Base-by-base conservation (phyloP, 495 filamentous ascomycete genomes). In the Penicillium lagena region DNA sequence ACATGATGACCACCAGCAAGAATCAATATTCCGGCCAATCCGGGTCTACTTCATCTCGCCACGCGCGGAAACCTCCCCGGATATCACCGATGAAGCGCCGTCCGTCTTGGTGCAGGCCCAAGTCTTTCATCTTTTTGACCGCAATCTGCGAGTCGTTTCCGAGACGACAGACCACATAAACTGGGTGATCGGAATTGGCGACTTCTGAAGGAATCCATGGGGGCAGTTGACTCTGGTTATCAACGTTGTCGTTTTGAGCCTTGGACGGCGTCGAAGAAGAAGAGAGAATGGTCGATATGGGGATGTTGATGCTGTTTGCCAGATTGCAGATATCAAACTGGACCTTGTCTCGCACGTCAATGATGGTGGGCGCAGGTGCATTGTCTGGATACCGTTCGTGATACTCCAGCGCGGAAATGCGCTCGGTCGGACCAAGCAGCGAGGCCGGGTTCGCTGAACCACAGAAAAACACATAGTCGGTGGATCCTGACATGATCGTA, bases 91-190 rank as follows among this genome's bases (percentile, higher is more conserved):
- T 78, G 41, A 73, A 78, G 30, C 80, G 69, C 44, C 67, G 63
- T 1, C 82, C 82, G 10, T 62, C 61, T 15, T 63, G 58, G 40
- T 76, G 79, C n/a, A 85, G 43, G 4, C 81, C 81, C 33, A 80
- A 53, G 29, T 89, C 78, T 57, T 83, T 88, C 48, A 95, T 49
- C 58, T 71, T 82, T 55, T 74, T 76, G 1, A 89, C 80, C 0
- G 81, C 84, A 40, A 89, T 60, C 58, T 96, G 93, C 1, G 88
- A 95, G 58, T 98, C 93, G 51, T 96, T 88, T 2, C 93, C 93
- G 2, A 84, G 75, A 12, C 89, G 78, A 55, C 93, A 98, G 0
- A 98, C 73, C 2, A 95, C 80, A 55, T 87, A 86, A 9, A 96
- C 69, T 0, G 74, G 72, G 38, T 63, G 52, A 6, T 39, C 55